Evolutionary conservation across 2,329 filamentous ascomycete genomes (phyloP).

Genomic region (Aspergillus sp.): DNA sequence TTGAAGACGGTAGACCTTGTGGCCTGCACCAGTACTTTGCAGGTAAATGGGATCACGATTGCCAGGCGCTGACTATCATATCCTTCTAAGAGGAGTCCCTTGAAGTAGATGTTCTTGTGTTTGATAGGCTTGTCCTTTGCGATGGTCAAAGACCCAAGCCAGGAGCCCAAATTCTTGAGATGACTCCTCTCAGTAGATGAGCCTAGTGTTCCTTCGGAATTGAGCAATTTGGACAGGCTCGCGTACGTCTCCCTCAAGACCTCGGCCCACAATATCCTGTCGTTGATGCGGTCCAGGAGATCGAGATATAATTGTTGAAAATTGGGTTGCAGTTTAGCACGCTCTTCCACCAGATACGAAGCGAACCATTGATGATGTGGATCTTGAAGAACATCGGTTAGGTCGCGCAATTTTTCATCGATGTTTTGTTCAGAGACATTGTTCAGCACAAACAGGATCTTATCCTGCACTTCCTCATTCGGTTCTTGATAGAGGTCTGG

Average conservation of each 20-base stretch:
- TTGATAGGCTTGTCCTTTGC: constrained; percentile 94
- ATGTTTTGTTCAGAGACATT: constrained; percentile 93
- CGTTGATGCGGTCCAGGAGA: constrained; percentile 79
- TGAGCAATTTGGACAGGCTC: constrained; percentile 83
- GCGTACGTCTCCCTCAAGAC: constrained; percentile 92
- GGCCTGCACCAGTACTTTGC: constrained; percentile 89
- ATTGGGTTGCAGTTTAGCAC: constrained; percentile 96
- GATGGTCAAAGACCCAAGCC: constrained; percentile 91
- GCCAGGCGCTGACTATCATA: constrained; percentile 90
- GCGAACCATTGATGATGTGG: constrained; percentile 97
- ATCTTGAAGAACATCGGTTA: constrained; percentile 76
- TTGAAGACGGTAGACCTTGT: constrained; percentile 85
- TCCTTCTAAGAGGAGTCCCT: constrained; percentile 89
- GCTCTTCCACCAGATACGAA: constrained; percentile 89
- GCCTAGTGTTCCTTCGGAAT: constrained; percentile 83
- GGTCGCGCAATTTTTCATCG: constrained; percentile 78
- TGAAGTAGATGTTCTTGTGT: constrained; percentile 96
- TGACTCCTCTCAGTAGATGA: constrained; percentile 83
- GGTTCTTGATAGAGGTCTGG: constrained; percentile 78
- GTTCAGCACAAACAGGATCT: constrained; percentile 93
- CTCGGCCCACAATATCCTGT: constrained; percentile 80
- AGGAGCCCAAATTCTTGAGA: constrained; percentile 89
- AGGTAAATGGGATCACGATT: constrained; percentile 95
- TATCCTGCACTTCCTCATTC: constrained; percentile 82
- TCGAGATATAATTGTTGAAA: constrained; percentile 93